These are phyloP conservation scores for Gossypium armourianum DNA, from an alignment of 441 rosid genomes.

Conservation along the genomic window DNA sequence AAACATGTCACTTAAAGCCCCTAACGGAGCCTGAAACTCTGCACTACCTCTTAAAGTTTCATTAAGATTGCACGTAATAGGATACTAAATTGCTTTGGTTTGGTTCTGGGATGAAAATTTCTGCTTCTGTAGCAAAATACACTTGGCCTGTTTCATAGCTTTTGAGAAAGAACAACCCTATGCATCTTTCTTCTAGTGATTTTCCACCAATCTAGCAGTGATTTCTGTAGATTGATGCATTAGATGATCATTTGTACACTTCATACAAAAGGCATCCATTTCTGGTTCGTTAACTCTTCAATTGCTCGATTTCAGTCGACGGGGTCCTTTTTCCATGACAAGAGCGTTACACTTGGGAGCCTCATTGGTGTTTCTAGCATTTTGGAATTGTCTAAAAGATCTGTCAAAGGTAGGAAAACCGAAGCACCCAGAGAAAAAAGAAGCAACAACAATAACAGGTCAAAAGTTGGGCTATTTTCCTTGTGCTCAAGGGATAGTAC, in stretches of 20 bases:
- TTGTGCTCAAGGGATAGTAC: slow-evolving; percentile 40
- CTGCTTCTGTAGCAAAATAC: background rate
- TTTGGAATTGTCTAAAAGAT: slow-evolving; percentile 55
- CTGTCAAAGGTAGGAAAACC: slow-evolving; percentile 37
- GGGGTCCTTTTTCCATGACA: slow-evolving; percentile 77
- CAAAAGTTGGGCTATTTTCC: slow-evolving; percentile 44
- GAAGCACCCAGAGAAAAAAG: slow-evolving; percentile 25
- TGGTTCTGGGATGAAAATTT: background rate
- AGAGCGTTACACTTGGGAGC: slow-evolving; percentile 65
- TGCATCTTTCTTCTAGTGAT: background rate
- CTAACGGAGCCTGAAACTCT: background rate
- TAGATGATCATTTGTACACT: background rate
- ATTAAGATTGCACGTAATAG: background rate
- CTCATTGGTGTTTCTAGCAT: slow-evolving; percentile 64
- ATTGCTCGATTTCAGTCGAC: slow-evolving; percentile 40
- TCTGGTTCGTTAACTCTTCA: background rate
- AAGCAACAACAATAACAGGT: slow-evolving; percentile 17
- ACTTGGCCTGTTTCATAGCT: no score
- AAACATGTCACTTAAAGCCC: background rate
- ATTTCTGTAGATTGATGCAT: background rate
- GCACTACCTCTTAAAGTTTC: background rate
- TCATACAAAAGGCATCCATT: background rate
- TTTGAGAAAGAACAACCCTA: no score
- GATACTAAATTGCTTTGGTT: background rate
- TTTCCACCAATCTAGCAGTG: background rate